Base-by-base conservation (phyloP, 202 grass and related monocot genomes). In the Musa balbisiana region DNA sequence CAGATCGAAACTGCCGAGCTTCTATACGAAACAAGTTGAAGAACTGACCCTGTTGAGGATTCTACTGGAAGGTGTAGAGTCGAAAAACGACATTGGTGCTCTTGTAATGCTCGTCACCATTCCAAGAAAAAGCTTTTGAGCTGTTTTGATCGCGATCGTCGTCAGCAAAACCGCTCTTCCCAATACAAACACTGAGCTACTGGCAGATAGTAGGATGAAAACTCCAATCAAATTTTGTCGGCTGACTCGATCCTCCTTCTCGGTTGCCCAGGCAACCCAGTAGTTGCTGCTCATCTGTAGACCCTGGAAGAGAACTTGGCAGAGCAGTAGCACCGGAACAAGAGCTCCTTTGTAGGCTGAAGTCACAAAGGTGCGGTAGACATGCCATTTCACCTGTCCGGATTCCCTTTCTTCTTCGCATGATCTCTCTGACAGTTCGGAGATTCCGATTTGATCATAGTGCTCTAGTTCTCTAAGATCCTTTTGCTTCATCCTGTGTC, bases 81-180 rank as follows among this genome's bases (percentile, higher is more conserved):
- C 71, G 27, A 73, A 73, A 27, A 73, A 73, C 6, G 71, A 73
- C 71, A 73, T 73, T 11, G 71, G 71, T 16, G 71, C 71, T 25
- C 53, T 10, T 2, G 55, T 17, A 10, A 73, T 23, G 21, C 11
- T 12, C 0, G 20, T 10, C 12, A 56, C 16, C 71, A 73, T 73
- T 13, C 22, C n/a, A 9, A 14, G 52, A 16, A 73, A 73, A 6
- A 73, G 15, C 10, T 27, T 51, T 27, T 56, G 71, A 27, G 71
- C 9, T 19, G 71, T 56, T 26, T 15, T 9, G 2, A 73, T 21
- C 9, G 20, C 71, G 23, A 55, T 14, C 25, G 24, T 29, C 25
- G 52, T 21, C 2, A 73, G 12, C 22, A 73, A 11, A 21, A 56
- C 16, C 1, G 71, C 71, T n/a, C 71, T 54, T 21, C 10, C 22